Conservation (phyloP, 176 grass and related monocot species). For the Lolium multiflorum region DNA sequence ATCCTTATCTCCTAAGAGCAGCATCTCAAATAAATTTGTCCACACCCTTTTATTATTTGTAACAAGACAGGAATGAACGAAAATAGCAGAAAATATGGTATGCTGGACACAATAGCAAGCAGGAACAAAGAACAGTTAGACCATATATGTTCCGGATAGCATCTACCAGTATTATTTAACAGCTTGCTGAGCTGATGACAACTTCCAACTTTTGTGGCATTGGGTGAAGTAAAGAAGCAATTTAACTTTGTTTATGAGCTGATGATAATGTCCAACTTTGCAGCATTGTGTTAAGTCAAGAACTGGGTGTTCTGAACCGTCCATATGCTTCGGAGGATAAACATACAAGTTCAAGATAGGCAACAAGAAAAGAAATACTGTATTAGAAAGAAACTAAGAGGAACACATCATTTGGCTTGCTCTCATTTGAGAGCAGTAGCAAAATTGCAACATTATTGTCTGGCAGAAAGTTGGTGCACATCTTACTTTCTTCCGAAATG, state of each 20-base stretch:
- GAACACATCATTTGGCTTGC: neutral
- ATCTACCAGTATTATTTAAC: conserved; percentile 23
- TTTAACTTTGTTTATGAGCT: conserved; percentile 11
- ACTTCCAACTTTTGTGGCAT: conserved; percentile 32
- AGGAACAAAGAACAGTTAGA: neutral
- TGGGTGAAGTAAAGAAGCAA: neutral
- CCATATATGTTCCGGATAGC: neutral
- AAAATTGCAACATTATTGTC: neutral
- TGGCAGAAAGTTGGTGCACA: conserved; percentile 12
- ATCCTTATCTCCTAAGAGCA: conserved; percentile 7
- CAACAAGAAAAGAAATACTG: neutral
- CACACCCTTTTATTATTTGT: neutral
- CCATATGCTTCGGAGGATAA: conserved; percentile 23
- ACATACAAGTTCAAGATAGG: conserved; percentile 9
- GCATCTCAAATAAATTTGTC: neutral
- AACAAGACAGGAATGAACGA: neutral
- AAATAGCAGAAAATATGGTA: neutral
- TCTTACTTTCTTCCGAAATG: conserved; percentile 16
- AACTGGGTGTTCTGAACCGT: neutral
- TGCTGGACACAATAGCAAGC: neutral
- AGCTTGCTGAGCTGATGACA: neutral
- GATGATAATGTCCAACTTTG: conserved; percentile 32
- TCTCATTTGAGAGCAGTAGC: neutral
- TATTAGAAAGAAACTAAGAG: neutral
- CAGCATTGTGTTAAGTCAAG: neutral